Evolutionary conservation across 441 rosid species (phyloP).

Genomic region (Populus hybrid): DNA sequence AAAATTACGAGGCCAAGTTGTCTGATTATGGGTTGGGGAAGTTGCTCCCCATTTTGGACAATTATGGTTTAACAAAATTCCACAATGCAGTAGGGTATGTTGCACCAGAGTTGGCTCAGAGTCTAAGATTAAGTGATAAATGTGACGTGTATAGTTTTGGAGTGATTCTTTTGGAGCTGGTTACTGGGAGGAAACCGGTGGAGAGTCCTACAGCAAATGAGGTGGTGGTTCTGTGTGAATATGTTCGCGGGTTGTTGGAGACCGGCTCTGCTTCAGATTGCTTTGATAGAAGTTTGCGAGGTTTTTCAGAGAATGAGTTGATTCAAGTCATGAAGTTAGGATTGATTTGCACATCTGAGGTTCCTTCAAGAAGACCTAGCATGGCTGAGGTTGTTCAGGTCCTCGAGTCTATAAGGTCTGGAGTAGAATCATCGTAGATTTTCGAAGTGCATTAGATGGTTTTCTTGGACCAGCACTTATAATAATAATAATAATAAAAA

Average conservation of each 20-base stretch:
- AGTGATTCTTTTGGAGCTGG: slow-evolving; percentile 85
- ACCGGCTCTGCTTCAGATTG: slow-evolving; percentile 80
- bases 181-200: slow-evolving; percentile 85
- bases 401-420: slow-evolving; percentile 86
- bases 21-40: slow-evolving; percentile 84
- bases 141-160: slow-evolving; percentile 91
- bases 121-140: slow-evolving; percentile 73
- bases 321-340: slow-evolving; percentile 97
- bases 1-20: slow-evolving; percentile 66
- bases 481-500: neutral
- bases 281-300: slow-evolving; percentile 68
- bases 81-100: slow-evolving; percentile 91
- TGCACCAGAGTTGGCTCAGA: slow-evolving; percentile 92
- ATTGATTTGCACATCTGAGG: slow-evolving; percentile 70
- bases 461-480: slow-evolving; percentile 18
- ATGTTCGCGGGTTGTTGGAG: slow-evolving; percentile 72
- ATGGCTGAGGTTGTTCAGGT: slow-evolving; percentile 97
- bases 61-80: slow-evolving; percentile 59
- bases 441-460: slow-evolving; percentile 7
- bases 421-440: slow-evolving; percentile 48
- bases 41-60: slow-evolving; percentile 80
- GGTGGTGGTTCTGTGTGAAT: slow-evolving; percentile 75
- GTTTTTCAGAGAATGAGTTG: slow-evolving; percentile 79
- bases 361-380: slow-evolving; percentile 84
- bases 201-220: slow-evolving; percentile 61